Evolutionary conservation across 306 rosid species (phyloP).

Genomic region (Alnus glutinosa): DNA sequence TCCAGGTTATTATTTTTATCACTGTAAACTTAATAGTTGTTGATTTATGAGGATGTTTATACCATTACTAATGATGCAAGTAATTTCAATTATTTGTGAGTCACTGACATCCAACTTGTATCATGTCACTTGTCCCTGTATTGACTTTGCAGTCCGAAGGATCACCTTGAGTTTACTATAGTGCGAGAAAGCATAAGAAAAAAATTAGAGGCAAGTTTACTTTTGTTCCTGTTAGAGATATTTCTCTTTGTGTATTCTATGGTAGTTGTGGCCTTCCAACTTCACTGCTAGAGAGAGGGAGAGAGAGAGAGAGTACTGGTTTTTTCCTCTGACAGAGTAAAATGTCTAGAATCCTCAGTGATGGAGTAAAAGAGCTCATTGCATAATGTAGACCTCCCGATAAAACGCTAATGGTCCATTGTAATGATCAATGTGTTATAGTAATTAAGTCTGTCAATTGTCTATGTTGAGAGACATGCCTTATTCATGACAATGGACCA

Average conservation of each 20-base stretch:
- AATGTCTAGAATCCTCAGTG: not conserved
- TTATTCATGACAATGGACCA: not conserved
- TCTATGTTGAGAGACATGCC: not conserved
- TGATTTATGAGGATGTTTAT: not conserved
- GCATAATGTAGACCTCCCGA: not conserved
- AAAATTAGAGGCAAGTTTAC: conserved; percentile 75
- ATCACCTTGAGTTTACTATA: conserved; percentile 85
- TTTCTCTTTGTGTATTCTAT: conserved; percentile 8
- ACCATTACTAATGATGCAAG: conserved; percentile 1
- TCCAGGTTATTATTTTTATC: conserved; percentile 62
- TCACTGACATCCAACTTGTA: conserved; percentile 10
- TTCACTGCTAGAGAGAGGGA: not conserved
- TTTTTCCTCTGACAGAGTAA: too few relatives aligned
- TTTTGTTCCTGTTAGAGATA: not conserved
- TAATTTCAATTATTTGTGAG: conserved; percentile 14
- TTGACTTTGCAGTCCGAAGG: conserved; percentile 66
- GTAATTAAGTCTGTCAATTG: not conserved
- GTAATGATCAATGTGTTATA: not conserved
- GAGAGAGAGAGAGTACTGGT: not conserved
- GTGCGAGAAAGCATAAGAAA: conserved; percentile 79
- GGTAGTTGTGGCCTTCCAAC: conserved; percentile 10
- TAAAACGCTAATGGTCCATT: not conserved
- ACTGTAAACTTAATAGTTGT: conserved; percentile 4
- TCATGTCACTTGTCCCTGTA: conserved; percentile 15
- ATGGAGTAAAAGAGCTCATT: not conserved